A percentile compares a stretch with the other conserved stretches of the same genome.
These are phyloP conservation scores for Leccinum pellstonianum DNA, from an alignment of 768 basidiomycete species.

Conservation along the genomic window DNA sequence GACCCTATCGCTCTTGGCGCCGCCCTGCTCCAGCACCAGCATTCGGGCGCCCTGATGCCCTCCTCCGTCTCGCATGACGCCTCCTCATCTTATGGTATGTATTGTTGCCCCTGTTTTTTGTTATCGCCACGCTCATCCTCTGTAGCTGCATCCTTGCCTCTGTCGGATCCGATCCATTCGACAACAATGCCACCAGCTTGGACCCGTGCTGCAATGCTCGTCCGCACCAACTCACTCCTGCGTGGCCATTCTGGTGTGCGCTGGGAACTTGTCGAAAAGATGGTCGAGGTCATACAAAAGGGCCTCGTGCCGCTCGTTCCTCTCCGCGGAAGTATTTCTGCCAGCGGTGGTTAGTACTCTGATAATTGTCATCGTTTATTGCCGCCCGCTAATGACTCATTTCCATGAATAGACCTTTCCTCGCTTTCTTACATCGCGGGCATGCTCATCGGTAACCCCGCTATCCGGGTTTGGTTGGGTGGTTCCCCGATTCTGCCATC, in stretches of 20 bases:
- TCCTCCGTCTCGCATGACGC: conserved; percentile 37
- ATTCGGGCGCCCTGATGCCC: conserved; percentile 65
- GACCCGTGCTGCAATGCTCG: conserved; percentile 83
- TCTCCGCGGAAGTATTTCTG: conserved; percentile 78
- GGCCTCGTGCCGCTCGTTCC: conserved; percentile 81
- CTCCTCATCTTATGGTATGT: conserved; percentile 4
- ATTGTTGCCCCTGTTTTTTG: not conserved
- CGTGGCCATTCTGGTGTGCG: conserved; percentile 87
- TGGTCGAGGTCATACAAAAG: conserved; percentile 66
- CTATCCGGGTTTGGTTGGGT: conserved; percentile 69
- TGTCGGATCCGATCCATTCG: conserved; percentile 64
- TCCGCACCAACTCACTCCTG: conserved; percentile 87
- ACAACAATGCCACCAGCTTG: conserved; percentile 83
- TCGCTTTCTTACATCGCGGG: conserved; percentile 85
- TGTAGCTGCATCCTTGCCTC: conserved; percentile 46
- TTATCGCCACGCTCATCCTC: not conserved
- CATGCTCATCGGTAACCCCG: conserved; percentile 74
- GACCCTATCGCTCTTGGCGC: conserved; percentile 70
- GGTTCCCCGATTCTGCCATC: conserved; percentile 6
- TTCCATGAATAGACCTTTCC: conserved; percentile 51
- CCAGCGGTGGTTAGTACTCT: conserved; percentile 63
- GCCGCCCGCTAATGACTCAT: conserved; percentile 9
- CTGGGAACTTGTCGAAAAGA: conserved; percentile 76
- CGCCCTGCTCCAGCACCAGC: conserved; percentile 85
- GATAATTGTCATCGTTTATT: not conserved